Evolutionary conservation across 1,284 basidiomycete genomes (phyloP), one percentile per base, ranked within the genome.

Genomic region (Serendipita sp.): DNA sequence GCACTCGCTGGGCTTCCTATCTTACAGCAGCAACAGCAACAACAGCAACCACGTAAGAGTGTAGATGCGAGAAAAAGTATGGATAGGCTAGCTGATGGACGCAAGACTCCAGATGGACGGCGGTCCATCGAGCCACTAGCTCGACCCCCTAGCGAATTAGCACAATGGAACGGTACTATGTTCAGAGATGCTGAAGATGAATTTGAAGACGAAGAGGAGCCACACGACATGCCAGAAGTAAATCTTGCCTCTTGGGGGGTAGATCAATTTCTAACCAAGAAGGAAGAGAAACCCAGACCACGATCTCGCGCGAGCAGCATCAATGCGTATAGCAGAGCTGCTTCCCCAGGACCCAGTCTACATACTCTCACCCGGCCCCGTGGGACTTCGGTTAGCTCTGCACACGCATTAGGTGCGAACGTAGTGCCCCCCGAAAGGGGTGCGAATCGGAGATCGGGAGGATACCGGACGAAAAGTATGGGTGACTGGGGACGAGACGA

Each of bases 211-310:
- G 74, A 74, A 3, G 74, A 75, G 6, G 76, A 77, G n/a, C 53
- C 35, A 49, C 78, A 77, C 34, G 77, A 78, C 49, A 81, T 78
- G 15, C 66, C 86, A 58, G 87, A 90, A 69, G 85, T 91, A 22
- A 88, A 91, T 72, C 75, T 91, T 61, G 78, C 85, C 2, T 90
- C 88, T 22, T 91, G 89, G 88, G 88, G 88, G 2, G 75, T 91
- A 26, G 86, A 89, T 64, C 79, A 82, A 15, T 82, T 88, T 71
- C 81, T 58, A 6, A 32, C 32, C 15, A 58, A 58, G 44, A 38
- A 38, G 35, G 35, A 38, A 62, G 30, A 63, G 35, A 6, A 41
- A 42, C 53, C 53, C 30, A 29, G 49, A 63, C 35, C 62, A 38
- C 5, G 62, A 42, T 38, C 49, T 49, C 12, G 38, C 34, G 34